Base-by-base conservation (phyloP, 164 flowering plant genomes). In the Vitis amurensis region DNA sequence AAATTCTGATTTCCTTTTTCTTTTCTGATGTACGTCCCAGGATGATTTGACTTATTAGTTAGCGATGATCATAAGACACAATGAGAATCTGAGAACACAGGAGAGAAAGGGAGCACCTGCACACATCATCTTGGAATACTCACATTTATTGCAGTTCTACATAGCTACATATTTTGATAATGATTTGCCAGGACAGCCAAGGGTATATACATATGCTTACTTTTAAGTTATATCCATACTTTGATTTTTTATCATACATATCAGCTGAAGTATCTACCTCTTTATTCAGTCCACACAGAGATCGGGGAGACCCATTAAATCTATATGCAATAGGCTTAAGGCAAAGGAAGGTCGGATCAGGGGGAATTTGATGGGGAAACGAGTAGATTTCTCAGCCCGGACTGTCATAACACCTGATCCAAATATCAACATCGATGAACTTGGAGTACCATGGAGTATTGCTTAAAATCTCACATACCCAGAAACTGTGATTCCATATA, bases 361-460 rank as follows among this genome's bases (percentile, higher is more conserved):
- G 81, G 99, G 99, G 37, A 96, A 96, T 68, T 80, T 96, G 77
- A 96, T 96, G 99, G 99, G 99, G 15, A 96, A 96, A 69, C 88
- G 98, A 58, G 99, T 96, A 13, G 99, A 96, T 78, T 96, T 96
- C 77, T 96, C 99, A 2, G 99, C 99, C 13, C 87, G 97, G n/a
- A 93, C 99, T 14, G 99, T 96, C 71, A 96, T 96, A 55, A 96
- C 98, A 5, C 98, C 98, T 2, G 99, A 96, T 77, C 98, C 99
- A 68, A 96, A 85, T 55, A 95, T 95, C 53, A 93, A 93, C 74
- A 95, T 95, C 78, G 99, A 96, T 89, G 77, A 96, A 76, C 71
- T 96, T 66, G 99, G 99, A 58, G 98, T 96, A 4, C 99, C 99
- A 1, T 96, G 99, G 99, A 96, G 99, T 81, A 96, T 95, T 80